Base-by-base conservation (phyloP, 108 stramenopile genomes). In the Cylindrotheca closterium region DNA sequence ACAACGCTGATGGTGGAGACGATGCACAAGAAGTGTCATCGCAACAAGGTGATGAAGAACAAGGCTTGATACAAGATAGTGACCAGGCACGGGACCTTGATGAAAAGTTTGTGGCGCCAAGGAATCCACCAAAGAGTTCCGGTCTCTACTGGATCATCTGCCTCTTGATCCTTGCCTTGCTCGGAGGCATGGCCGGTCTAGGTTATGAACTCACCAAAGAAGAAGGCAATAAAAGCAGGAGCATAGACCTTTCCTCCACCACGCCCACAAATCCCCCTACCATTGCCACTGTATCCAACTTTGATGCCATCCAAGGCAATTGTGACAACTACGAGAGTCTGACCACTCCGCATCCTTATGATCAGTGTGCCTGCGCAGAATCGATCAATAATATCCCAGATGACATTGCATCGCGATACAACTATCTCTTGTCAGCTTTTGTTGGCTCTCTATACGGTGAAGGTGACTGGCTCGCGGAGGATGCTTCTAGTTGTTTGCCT, bases 351-450 rank as follows among this genome's bases (percentile, higher is more conserved):
- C 57, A 74, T 37, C 57, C 58, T 2, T 67, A 71, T 22, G 61
- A 74, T 46, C 79, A 81, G 42, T 81, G 79, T 53, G 29, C 58
- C 1, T 81, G 79, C 33, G 24, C 31, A n/a, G 71, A 65, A 29
- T 42, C 59, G 24, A 75, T 81, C 34, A 26, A 42, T 8, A 69
- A 59, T 25, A 63, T 81, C 23, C 51, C 70, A 4, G 53, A 70
- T 4, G 79, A 81, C 42, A 47, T 75, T 15, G 56, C 48, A 25
- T 47, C 30, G 29, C 70, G 75, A 10, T 75, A 75, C 48, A n/a
- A 46, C 19, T 47, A 67, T 19, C 52, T 63, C 47, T 32, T 42
- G 8, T 68, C 63, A 33, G 31, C 55, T 37, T 65, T 80, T 28
- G 69, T 69, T 30, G 33, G 65, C 26, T 55, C 51, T 18, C 26